Base-by-base conservation (phyloP, 1,284 basidiomycete genomes). In the Albatrellus sp. region DNA sequence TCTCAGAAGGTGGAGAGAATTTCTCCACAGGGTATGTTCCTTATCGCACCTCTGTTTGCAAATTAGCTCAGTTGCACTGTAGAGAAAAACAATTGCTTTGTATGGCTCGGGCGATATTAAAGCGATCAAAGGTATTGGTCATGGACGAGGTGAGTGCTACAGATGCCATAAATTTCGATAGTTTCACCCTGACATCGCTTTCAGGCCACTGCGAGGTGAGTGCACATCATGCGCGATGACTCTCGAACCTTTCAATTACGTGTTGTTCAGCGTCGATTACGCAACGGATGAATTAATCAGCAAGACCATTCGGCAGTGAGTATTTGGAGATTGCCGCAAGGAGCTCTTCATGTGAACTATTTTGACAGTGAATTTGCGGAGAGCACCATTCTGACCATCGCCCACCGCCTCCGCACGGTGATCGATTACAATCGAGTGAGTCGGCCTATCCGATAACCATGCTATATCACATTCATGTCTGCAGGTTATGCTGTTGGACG, bases 1-100 rank as follows among this genome's bases (percentile, higher is more conserved):
- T 96, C 9, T 85, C 84, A 1, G 88, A 90, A 62, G 83, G 83
- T 1, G 90, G 90, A n/a, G 90, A 93, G 37, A 96, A 94, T 62
- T 93, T 94, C 59, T 90, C 85, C 0, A 84, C 85, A 5, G 91
- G 91, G 82, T 83, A 53, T 55, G 11, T 33, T 48, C 38, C 34
- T 39, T 7, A 44, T 42, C 24, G 37, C 30, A 37, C 11, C 17
- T 43, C 12, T 14, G 32, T 19, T 38, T 14, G 39, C n/a, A 5
- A 50, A 14, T 2, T 20, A 43, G 37, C 43, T 43, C 6, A 39
- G 2, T 32, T 14, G 9, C 20, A 3, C 11, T 42, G 16, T 50
- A 80, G 77, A 11, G 83, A 91, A 61, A 87, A 88, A 56, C 88
- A 90, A 61, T 62, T 90, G 20, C 68, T 90, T 10, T 88, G 83